These are phyloP conservation scores for Solanum sitiens DNA, from an alignment of 257 asterid genomes.

Conservation along the genomic window DNA sequence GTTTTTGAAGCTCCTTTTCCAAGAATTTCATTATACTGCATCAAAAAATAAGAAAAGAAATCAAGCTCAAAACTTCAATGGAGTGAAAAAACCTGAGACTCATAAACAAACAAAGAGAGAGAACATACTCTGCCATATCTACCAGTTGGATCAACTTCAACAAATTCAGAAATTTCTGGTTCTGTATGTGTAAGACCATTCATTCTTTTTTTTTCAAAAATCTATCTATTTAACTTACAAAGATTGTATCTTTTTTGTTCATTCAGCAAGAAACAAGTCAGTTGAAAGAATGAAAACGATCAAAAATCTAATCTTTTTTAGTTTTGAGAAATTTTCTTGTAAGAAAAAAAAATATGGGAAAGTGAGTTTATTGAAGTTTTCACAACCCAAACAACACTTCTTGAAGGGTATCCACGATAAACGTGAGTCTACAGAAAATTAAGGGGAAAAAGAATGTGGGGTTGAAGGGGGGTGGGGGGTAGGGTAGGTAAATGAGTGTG, in stretches of 20 bases:
- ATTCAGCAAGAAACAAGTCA: constrained; percentile 3
- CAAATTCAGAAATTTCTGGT: constrained; percentile 29
- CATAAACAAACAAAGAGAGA: not conserved
- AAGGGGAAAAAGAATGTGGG: not conserved
- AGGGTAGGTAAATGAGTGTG: not conserved
- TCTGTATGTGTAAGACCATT: constrained; percentile 22
- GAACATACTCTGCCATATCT: constrained; percentile 41
- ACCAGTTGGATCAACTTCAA: constrained; percentile 49
- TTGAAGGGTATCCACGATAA: constrained; percentile 10
- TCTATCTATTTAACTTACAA: not conserved
- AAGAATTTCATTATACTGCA: constrained; percentile 40
- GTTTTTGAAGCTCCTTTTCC: constrained; percentile 52
- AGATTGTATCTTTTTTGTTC: not conserved
- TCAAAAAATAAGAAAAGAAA: not conserved
- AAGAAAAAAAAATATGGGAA: not conserved
- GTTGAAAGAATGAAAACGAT: not conserved
- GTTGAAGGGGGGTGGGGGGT: not conserved
- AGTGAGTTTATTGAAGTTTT: not conserved
- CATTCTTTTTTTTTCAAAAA: constrained; percentile 4
- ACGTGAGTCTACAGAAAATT: constrained; percentile 8
- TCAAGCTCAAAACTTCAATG: not conserved
- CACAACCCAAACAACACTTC: not conserved
- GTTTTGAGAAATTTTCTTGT: not conserved
- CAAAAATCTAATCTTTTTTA: not conserved
- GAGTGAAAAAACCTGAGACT: not conserved